A percentile compares a stretch with the other conserved stretches of the same genome.
Conservation (phyloP, 2,329 filamentous ascomycete genomes). For the Fusarium pseudoanthophilum region DNA sequence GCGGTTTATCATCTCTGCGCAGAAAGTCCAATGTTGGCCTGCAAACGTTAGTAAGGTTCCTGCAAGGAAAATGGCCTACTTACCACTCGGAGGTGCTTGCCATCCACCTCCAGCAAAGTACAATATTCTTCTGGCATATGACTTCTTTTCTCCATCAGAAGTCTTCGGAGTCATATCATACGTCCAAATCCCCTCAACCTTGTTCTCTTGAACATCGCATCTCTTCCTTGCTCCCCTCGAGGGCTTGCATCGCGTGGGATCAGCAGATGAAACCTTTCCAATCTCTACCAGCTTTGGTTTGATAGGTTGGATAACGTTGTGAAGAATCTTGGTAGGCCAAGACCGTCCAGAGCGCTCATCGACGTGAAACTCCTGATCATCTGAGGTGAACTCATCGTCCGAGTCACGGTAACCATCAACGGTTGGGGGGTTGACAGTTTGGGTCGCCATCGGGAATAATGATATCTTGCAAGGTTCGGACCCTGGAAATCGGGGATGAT, state of each 20-base stretch:
- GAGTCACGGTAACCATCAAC: neutral
- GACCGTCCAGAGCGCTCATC: conserved; percentile 21
- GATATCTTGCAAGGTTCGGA: neutral
- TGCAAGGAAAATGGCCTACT: conserved; percentile 2
- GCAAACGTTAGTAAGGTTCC: rapidly evolving
- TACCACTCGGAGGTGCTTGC: conserved; percentile 59
- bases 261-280: neutral
- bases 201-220: conserved; percentile 33
- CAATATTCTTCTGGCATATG: conserved; percentile 50
- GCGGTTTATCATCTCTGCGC: conserved; percentile 55
- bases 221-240: conserved; percentile 11
- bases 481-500: neutral
- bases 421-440: rapidly evolving
- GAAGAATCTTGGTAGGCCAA: conserved; percentile 18
- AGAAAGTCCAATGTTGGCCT: conserved; percentile 60
- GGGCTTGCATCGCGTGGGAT: conserved; percentile 24
- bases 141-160: conserved; percentile 24
- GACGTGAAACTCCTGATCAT: neutral
- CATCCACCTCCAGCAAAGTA: conserved; percentile 69
- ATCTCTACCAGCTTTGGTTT: conserved; percentile 23
- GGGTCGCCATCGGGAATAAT: conserved; percentile 7
- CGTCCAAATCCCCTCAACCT: conserved; percentile 41
- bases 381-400: neutral
- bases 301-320: conserved; percentile 23
- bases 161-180: conserved; percentile 37